A percentile compares a stretch with the other conserved stretches of the same genome.
Conservation (phyloP, 768 basidiomycete genomes). For the Tephrocybe sp. region DNA sequence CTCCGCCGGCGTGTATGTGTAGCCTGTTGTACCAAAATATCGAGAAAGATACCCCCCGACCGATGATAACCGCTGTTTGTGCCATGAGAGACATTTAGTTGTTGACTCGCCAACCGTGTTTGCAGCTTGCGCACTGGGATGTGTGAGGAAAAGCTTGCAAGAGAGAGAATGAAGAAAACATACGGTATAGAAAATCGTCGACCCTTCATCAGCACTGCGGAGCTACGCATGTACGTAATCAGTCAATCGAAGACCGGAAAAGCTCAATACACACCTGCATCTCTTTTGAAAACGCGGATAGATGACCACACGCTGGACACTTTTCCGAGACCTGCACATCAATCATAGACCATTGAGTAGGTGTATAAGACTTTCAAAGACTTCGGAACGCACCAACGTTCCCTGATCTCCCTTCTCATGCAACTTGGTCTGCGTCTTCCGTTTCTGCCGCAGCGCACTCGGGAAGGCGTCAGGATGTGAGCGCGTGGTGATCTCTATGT, state of each 20-base stretch:
- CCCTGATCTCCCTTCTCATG: constrained; percentile 73
- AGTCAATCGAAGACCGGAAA: neutral
- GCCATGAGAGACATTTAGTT: constrained; percentile 41
- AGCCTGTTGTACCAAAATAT: constrained; percentile 23
- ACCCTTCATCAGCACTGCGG: constrained; percentile 92
- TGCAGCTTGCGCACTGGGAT: constrained; percentile 68
- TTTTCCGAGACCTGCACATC: constrained; percentile 75
- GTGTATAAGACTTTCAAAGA: too few relatives aligned
- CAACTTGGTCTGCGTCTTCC: constrained; percentile 84
- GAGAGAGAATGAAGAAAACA: constrained; percentile 26
- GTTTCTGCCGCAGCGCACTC: constrained; percentile 79
- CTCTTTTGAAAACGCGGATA: constrained; percentile 86
- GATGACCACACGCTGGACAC: constrained; percentile 85
- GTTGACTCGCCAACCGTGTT: constrained; percentile 81
- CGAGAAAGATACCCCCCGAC: constrained; percentile 13
- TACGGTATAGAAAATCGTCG: constrained; percentile 93
- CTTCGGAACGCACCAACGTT: constrained; percentile 37
- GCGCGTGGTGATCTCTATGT: constrained; percentile 83
- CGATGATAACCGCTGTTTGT: too few relatives aligned
- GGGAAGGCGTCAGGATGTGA: constrained; percentile 97
- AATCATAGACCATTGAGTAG: neutral
- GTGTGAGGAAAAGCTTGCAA: constrained; percentile 14
- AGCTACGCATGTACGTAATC: constrained; percentile 41
- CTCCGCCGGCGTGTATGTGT: constrained; percentile 82
- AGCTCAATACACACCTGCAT: constrained; percentile 61